Base-by-base conservation (phyloP, 2,329 filamentous ascomycete species). In the Berkeleyomyces rouxiae region DNA sequence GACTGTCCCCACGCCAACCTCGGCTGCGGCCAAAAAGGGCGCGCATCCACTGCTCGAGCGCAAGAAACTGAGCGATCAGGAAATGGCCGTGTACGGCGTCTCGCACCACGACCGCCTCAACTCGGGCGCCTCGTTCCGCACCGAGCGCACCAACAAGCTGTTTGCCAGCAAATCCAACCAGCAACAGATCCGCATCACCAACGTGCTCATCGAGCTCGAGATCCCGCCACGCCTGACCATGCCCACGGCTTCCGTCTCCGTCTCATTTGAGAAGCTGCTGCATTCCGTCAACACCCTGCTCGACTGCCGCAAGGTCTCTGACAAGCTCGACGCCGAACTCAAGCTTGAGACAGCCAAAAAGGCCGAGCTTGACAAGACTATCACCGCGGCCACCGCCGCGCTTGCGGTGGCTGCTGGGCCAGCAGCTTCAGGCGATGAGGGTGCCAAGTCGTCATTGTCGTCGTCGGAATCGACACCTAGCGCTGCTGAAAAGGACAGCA, bases 81-180 rank as follows among this genome's bases (percentile, higher is more conserved):
- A 95, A 73, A 86, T 91, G 74, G 74, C 81, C 66, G 80, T 86
- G 42, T 97, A 92, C 70, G 93, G 92, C 66, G 87, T 99, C 7
- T 82, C 86, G 6, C 84, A 88, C 67, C 87, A 92, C 70, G 92
- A 97, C 63, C 87, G 92, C 37, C 79, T 96, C 46, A 84, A 86
- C 1, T 87, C 86, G 7, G 92, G 93, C 5, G 88, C 96, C 43
- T 86, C 88, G 11, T 97, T 97, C 79, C 88, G 92, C 10, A 90
- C 90, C 37, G 88, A 92, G 68, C 86, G 83, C 71, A 82, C 92
- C 64, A 85, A 86, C 67, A 90, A 90, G 72, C 81, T 89, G 33
- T 86, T 90, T 63, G 83, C 84, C 44, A 86, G 86, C 66, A 91
- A 91, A 74, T 86, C 82, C 13, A 82, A 85, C 61, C 82, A 87